Evolutionary conservation across 2,329 filamentous ascomycete genomes (phyloP), one percentile per base, ranked within the genome.

Genomic region (Microsporum audouinii): DNA sequence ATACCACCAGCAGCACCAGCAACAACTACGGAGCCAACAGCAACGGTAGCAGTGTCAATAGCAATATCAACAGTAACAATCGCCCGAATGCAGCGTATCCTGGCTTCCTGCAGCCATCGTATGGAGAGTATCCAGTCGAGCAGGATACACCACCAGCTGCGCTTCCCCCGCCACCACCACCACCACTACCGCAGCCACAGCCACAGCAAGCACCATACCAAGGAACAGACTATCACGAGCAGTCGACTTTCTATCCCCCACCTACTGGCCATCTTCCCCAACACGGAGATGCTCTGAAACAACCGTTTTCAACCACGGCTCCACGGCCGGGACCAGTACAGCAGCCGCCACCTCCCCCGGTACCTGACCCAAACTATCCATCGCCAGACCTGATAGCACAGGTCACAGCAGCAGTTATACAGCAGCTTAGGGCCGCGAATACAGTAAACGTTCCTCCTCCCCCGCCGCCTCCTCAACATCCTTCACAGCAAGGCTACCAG

Each of bases 351-450:
- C 59, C 29, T 14, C 43, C 43, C 27, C 60, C 29, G 38, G 59
- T 60, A 34, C 29, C 57, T 43, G 57, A 51, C 7, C 34, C 59
- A 39, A 49, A 10, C 31, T 45, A 61, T 14, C 43, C 60, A 17
- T 59, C 60, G 4, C 60, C 62, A 8, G 60, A 63, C 31, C 49
- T 53, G 27, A 80, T 84, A 56, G 57, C 62, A 14, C 62, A 62
- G 57, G 60, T 63, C 36, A 61, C 62, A 17, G 53, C 60, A 14
- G 60, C 55, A 41, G 60, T 63, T 10, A 58, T 60, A 10, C 81
- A 83, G 69, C 80, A 85, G 62, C 75, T 84, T 65, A 83, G 80
- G 66, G 75, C 72, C 45, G 73, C 77, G 56, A 76, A 75, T 53
- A 63, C 76, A 62, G 27, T 8, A 6, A 68, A 72, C 59, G 60